phyloP scores from a whole-genome alignment of 176 grass and related monocot genomes.

The Avena atlantica region DNA sequence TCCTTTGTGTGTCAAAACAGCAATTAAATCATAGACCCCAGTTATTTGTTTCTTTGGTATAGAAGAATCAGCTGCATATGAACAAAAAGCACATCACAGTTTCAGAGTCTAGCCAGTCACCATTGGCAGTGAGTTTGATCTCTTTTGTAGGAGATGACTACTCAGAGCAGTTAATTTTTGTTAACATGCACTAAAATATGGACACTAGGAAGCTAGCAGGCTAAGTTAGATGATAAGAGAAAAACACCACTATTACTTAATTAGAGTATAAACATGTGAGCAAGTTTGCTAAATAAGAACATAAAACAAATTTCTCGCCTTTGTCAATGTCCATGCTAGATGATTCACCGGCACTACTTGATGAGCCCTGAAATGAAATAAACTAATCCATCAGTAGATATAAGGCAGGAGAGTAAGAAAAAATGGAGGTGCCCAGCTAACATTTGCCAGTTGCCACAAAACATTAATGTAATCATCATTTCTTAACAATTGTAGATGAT shows the following conservation, averaged over 20 bases:
- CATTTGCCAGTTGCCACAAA: slow-evolving; percentile 20
- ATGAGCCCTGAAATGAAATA: slow-evolving; percentile 68
- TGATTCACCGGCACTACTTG: slow-evolving; percentile 63
- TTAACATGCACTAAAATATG: neutral
- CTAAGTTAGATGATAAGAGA: neutral
- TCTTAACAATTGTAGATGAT: slow-evolving; percentile 23
- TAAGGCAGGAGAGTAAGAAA: slow-evolving; percentile 8
- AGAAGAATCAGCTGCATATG: slow-evolving; percentile 52
- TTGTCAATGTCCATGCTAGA: slow-evolving; percentile 71
- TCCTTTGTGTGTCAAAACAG: slow-evolving; percentile 99
- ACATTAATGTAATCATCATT: slow-evolving; percentile 15
- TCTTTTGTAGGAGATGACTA: neutral
- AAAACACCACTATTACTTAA: slow-evolving; percentile 11
- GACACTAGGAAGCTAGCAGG: neutral
- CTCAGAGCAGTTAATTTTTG: neutral
- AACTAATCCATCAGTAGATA: slow-evolving; percentile 20
- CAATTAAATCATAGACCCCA: slow-evolving; percentile 94
- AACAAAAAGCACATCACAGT: neutral
- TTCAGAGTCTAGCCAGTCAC: slow-evolving; percentile 20
- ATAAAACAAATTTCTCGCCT: slow-evolving; percentile 59
- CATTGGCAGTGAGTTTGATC: neutral
- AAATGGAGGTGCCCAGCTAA: neutral
- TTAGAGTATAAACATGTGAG: neutral
- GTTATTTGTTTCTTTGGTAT: slow-evolving; percentile 73
- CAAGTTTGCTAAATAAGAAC: slow-evolving; percentile 25